Conservation (phyloP, 73 alveolate genomes). For the Paramecium pentaurelia region DNA sequence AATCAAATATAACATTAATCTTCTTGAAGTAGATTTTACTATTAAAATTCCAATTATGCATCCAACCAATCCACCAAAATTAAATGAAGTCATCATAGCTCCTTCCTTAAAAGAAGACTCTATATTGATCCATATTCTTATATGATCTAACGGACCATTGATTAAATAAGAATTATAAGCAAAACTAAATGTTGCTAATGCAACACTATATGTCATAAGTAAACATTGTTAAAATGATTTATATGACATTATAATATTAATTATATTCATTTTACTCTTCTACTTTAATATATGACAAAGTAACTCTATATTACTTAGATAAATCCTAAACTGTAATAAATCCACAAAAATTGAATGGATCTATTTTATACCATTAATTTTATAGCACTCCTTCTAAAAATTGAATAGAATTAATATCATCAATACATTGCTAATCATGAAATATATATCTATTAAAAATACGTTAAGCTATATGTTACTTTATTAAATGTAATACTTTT, state of each 20-base stretch:
- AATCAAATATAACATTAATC: background rate
- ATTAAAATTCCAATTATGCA: background rate
- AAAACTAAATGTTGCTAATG: constrained; percentile 40
- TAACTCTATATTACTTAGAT: background rate
- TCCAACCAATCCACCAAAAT: constrained; percentile 42
- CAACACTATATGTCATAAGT: constrained; percentile 33
- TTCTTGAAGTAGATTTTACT: background rate
- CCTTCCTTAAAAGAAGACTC: background rate
- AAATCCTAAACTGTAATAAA: background rate
- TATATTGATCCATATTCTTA: background rate
- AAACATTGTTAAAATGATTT: constrained; percentile 3
- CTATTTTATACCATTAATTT: too few relatives aligned
- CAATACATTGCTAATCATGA: too few relatives aligned
- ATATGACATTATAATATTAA: background rate
- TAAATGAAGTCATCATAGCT: background rate
- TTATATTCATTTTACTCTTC: background rate
- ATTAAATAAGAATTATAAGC: constrained; percentile 21
- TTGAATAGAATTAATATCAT: too few relatives aligned
- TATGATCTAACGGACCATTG: constrained; percentile 16
- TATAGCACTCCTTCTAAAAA: too few relatives aligned
- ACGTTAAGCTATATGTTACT: too few relatives aligned
- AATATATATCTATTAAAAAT: too few relatives aligned
- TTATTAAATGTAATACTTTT: too few relatives aligned
- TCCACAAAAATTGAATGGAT: too few relatives aligned
- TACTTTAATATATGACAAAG: background rate